These are phyloP conservation scores for Neurospora hispaniola DNA, from an alignment of 495 filamentous ascomycete genomes.

Conservation along the genomic window DNA sequence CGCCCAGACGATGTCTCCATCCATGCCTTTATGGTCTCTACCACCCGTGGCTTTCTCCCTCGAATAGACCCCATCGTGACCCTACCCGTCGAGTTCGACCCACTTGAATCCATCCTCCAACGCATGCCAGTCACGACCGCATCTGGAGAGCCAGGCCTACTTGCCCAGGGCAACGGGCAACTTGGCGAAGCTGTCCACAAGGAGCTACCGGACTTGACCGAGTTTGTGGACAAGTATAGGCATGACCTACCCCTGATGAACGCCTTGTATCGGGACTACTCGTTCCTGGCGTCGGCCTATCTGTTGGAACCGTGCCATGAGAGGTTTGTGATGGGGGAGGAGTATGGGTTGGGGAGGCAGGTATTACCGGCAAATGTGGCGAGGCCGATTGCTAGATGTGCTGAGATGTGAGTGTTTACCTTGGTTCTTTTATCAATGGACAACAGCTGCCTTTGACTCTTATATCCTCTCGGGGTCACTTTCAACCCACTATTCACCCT, in stretches of 20 bases:
- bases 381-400: constrained; percentile 64
- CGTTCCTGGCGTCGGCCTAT: constrained; percentile 79
- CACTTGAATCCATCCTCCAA: constrained; percentile 56
- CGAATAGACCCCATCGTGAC: constrained; percentile 48
- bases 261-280: constrained; percentile 81
- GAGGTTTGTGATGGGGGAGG: constrained; percentile 52
- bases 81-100: constrained; percentile 58
- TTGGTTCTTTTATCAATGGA: neutral
- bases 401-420: constrained; percentile 55
- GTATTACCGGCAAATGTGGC: constrained; percentile 59
- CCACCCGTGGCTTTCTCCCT: constrained; percentile 68
- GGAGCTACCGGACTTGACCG: constrained; percentile 65
- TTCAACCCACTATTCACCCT: neutral
- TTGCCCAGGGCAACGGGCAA: constrained; percentile 46
- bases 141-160: constrained; percentile 61
- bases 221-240: constrained; percentile 55
- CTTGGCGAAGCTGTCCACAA: constrained; percentile 56
- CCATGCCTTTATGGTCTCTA: constrained; percentile 82
- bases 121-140: constrained; percentile 64
- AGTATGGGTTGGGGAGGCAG: constrained; percentile 66
- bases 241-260: constrained; percentile 64
- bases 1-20: constrained; percentile 37
- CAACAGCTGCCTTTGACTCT: neutral
- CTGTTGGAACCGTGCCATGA: constrained; percentile 90
- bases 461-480: constrained; percentile 4